These are phyloP conservation scores for Trapa incisa DNA, from an alignment of 345 rosid genomes.

Conservation along the genomic window DNA sequence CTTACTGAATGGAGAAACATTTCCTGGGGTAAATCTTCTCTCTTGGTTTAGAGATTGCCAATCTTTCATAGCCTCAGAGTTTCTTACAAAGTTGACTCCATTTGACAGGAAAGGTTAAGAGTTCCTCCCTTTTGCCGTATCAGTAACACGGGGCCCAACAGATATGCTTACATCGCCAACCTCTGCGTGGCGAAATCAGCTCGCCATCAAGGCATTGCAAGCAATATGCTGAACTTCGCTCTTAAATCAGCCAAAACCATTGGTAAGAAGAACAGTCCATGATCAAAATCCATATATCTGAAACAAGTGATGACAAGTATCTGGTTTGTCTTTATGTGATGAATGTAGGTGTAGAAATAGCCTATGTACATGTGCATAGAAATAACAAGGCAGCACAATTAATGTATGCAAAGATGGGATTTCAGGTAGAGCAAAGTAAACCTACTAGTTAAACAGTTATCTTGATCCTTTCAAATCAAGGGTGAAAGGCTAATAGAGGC, in stretches of 20 bases:
- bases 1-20: conserved; percentile 64
- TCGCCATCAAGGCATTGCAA: conserved; percentile 74
- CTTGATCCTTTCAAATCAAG: not conserved
- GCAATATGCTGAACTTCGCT: conserved; percentile 61
- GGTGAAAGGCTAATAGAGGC: conserved; percentile 8
- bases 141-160: conserved; percentile 25
- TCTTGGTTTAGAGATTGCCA: not conserved
- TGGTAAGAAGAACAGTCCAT: conserved; percentile 26
- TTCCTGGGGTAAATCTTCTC: conserved; percentile 52
- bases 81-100: conserved; percentile 1
- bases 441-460: not conserved
- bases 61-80: not conserved
- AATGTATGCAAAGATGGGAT: conserved; percentile 53
- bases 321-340: conserved; percentile 1
- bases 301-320: not conserved
- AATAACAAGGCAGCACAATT: conserved; percentile 50
- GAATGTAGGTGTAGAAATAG: conserved; percentile 41
- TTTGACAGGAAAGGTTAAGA: conserved; percentile 48
- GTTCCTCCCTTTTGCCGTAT: conserved; percentile 38
- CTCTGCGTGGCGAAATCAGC: conserved; percentile 74
- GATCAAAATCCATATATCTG: not conserved
- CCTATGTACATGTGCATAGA: conserved; percentile 67
- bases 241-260: conserved; percentile 43
- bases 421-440: conserved; percentile 40
- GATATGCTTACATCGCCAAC: conserved; percentile 66